Percentiles rank a stretch among this genome's conserved stretches.
These are phyloP conservation scores for Exophiala alcalophila DNA, from an alignment of 2,329 filamentous ascomycete genomes.

Conservation along the genomic window DNA sequence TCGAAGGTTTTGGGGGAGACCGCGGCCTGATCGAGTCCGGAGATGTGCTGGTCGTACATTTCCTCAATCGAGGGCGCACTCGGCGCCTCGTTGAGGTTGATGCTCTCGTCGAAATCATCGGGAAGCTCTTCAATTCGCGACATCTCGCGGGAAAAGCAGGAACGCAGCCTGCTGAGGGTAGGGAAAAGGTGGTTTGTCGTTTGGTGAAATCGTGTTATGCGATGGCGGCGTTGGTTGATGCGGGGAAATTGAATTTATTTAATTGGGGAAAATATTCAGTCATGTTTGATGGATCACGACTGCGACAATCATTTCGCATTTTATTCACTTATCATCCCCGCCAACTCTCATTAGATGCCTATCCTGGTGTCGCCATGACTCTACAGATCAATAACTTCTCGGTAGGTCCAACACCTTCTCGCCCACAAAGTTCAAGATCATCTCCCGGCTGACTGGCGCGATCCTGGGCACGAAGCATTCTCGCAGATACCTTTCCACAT, in stretches of 20 bases:
- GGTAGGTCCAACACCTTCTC: slow-evolving; percentile 46
- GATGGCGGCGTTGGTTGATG: neutral
- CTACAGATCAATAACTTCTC: slow-evolving; percentile 45
- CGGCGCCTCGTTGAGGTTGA: slow-evolving; percentile 41
- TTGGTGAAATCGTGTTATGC: neutral
- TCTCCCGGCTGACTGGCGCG: slow-evolving; percentile 56
- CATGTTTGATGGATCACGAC: too few species aligned
- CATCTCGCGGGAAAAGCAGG: slow-evolving; percentile 22
- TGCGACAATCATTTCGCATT: neutral
- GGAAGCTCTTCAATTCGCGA: slow-evolving; percentile 49
- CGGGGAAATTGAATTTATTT: slow-evolving; percentile 4
- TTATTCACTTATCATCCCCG: neutral
- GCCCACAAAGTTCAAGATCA: slow-evolving; percentile 47
- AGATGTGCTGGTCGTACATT: slow-evolving; percentile 27
- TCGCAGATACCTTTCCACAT: slow-evolving; percentile 60
- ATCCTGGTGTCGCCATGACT: too few species aligned
- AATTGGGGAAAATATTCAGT: too few species aligned
- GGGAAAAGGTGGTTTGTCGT: neutral
- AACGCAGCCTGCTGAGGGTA: neutral
- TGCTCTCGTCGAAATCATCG: slow-evolving; percentile 49
- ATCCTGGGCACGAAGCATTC: slow-evolving; percentile 60
- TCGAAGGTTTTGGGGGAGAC: slow-evolving; percentile 39
- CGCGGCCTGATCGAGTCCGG: slow-evolving; percentile 33
- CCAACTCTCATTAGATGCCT: too few species aligned
- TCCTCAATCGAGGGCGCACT: slow-evolving; percentile 26